Evolutionary conservation across 129 eudicot genomes (phyloP), one percentile per base, ranked within the genome.

Genomic region (Apium graveolens): DNA sequence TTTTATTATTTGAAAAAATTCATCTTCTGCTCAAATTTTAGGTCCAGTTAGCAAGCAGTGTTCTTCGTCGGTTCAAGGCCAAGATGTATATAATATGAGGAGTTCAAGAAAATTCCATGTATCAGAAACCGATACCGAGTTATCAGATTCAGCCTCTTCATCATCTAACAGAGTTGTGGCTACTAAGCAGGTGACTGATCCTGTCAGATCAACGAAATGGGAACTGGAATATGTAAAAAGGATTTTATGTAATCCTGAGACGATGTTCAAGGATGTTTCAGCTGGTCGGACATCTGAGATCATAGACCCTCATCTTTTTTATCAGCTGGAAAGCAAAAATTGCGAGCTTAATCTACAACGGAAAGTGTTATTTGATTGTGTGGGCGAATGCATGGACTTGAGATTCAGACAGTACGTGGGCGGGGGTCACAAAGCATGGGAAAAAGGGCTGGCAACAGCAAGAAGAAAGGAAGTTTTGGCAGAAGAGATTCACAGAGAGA

Each of bases 61-160:
- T 70, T 88, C 91, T 70, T 88, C 91, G 63, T 89, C 91, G 0
- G 82, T 85, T 78, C 86, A 80, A 84, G 97, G 89, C 29, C 97
- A 76, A 48, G 90, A 87, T 78, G 81, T 82, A 37, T 62, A 80
- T 10, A 81, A 80, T n/a, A 11, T 82, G 35, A 86, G 76, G 74
- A 57, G 80, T 78, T 78, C 79, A 68, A 86, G 70, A 65, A 84
- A 78, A 75, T 57, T 76, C 18, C 80, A 70, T 69, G 78, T 86
- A 8, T 79, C 77, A 82, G 96, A 85, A 51, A 68, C 80, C 14
- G 93, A 93, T 55, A 43, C 89, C n/a, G 98, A 94, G 75, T 78
- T 86, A 73, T 79, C 84, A 46, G 98, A 94, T 86, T 91, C 98
- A 0, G 98, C 97, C 26, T 86, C 96, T 71, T 91, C 97, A 38